A percentile compares a stretch with the other conserved stretches of the same genome.
These are phyloP conservation scores for Chaetomium globosum DNA, from an alignment of 2,329 filamentous ascomycete genomes.

Conservation along the genomic window DNA sequence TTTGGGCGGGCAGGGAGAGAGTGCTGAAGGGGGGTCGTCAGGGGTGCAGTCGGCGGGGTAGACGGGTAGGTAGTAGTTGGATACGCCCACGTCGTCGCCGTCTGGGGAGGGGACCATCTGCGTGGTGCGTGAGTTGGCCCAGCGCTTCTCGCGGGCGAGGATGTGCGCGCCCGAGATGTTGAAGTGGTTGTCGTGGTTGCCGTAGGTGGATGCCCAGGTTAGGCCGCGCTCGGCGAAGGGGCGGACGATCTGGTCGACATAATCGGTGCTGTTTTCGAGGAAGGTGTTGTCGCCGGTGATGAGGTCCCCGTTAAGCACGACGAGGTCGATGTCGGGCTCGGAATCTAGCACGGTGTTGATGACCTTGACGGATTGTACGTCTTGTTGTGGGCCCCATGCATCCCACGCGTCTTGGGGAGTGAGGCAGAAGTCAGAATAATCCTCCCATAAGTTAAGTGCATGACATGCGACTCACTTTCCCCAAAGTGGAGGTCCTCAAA, in stretches of 20 bases:
- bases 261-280: conserved; percentile 51
- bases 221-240: conserved; percentile 51
- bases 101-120: conserved; percentile 34
- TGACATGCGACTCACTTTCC: conserved; percentile 53
- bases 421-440: neutral
- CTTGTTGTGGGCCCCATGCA: conserved; percentile 45
- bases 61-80: conserved; percentile 42
- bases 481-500: conserved; percentile 74
- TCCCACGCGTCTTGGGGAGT: conserved; percentile 46
- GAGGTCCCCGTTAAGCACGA: conserved; percentile 65
- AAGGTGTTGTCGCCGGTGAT: conserved; percentile 62
- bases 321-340: conserved; percentile 49
- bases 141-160: conserved; percentile 37
- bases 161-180: conserved; percentile 41
- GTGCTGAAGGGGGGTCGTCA: neutral
- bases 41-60: conserved; percentile 33
- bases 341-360: conserved; percentile 43
- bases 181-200: conserved; percentile 60
- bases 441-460: no score
- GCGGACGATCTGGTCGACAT: conserved; percentile 53
- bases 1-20: conserved; percentile 31
- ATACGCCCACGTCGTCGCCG: conserved; percentile 32
- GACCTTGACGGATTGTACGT: conserved; percentile 43
- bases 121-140: conserved; percentile 35
- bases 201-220: conserved; percentile 61